Conservation (phyloP, 176 grass and related monocot species). For the Bromus sterilis region DNA sequence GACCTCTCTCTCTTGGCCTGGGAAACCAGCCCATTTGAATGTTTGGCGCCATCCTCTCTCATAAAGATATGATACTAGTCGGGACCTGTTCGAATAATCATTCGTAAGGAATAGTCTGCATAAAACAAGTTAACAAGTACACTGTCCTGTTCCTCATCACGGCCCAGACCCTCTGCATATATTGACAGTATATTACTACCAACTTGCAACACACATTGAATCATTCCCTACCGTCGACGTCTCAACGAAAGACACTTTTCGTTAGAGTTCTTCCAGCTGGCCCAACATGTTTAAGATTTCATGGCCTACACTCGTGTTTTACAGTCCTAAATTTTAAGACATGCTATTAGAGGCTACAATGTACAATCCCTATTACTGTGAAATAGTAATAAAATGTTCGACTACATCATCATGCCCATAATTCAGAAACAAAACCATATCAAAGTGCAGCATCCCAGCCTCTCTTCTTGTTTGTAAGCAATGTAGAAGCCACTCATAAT, state of each 20-base stretch:
- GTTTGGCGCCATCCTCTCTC: constrained; percentile 94
- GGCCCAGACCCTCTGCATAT: too few species aligned
- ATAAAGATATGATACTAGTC: constrained; percentile 85
- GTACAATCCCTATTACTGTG: too few species aligned
- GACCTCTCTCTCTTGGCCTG: constrained; percentile 82
- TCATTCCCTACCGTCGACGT: background rate
- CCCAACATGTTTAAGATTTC: background rate
- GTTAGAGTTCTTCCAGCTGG: background rate
- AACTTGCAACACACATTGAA: background rate
- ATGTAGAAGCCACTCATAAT: too few species aligned
- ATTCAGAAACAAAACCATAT: background rate
- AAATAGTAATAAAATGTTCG: too few species aligned
- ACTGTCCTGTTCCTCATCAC: background rate
- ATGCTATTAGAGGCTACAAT: background rate
- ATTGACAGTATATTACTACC: too few species aligned
- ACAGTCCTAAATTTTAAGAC: background rate
- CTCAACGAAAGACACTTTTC: background rate
- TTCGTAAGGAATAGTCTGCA: constrained; percentile 1
- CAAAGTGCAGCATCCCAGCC: background rate
- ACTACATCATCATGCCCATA: background rate
- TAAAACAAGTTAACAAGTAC: background rate
- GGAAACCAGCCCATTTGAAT: constrained; percentile 87
- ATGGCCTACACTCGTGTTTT: background rate
- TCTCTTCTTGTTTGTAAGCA: too few species aligned
- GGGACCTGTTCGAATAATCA: constrained; percentile 47